Evolutionary conservation across 768 basidiomycete genomes (phyloP).

Genomic region (Termitomyces sp.): DNA sequence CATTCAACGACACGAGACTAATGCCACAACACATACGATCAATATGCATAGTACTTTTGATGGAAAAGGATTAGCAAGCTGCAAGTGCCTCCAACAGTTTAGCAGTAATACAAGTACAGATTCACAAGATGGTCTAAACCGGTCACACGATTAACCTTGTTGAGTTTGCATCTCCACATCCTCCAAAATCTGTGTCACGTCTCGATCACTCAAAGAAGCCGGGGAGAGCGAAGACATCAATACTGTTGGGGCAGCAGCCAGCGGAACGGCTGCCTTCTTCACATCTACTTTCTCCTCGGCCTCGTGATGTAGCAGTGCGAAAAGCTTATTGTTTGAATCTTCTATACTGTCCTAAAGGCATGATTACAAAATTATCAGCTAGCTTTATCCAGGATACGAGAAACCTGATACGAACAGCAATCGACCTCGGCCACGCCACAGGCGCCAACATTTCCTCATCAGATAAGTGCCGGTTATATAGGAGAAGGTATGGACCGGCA

Average conservation of each 20-base stretch:
- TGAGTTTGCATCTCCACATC: slow-evolving; percentile 1
- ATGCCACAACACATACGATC: not conserved
- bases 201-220: not conserved
- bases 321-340: slow-evolving; percentile 27
- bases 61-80: not conserved
- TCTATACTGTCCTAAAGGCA: slow-evolving; percentile 25
- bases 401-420: slow-evolving; percentile 23
- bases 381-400: not conserved
- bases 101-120: not conserved
- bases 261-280: not conserved
- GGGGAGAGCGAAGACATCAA: not conserved
- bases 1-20: not conserved
- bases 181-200: not conserved
- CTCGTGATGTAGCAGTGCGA: slow-evolving; percentile 11
- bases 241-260: not conserved
- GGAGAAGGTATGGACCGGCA: slow-evolving; percentile 73
- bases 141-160: not conserved
- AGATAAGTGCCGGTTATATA: slow-evolving; percentile 49
- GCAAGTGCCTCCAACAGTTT: not conserved
- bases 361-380: not conserved
- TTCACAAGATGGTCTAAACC: not conserved
- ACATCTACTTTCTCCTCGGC: not conserved
- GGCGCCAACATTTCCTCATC: slow-evolving; percentile 29
- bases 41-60: not conserved
- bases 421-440: slow-evolving; percentile 29